Percentiles rank a stretch among this genome's conserved stretches.
These are phyloP conservation scores for Erodium maritimum DNA, from an alignment of 345 rosid species.

Conservation along the genomic window DNA sequence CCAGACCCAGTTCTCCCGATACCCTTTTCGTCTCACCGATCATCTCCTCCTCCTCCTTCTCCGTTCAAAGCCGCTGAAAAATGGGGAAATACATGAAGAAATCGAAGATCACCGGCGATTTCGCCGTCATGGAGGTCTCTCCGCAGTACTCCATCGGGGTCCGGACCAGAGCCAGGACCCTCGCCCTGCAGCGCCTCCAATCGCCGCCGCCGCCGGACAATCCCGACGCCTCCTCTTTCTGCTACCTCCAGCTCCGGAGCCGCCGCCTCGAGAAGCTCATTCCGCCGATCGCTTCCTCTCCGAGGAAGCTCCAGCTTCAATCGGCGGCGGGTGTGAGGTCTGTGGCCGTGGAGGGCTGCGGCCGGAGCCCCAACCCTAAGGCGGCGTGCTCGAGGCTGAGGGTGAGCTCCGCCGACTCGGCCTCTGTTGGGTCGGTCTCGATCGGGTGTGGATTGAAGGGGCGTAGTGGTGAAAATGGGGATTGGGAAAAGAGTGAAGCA, in stretches of 20 bases:
- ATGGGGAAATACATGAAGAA: constrained; percentile 70
- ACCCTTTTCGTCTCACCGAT: neutral
- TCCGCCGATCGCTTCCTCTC: constrained; percentile 1
- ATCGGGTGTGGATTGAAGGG: too few species aligned
- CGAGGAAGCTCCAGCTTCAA: neutral
- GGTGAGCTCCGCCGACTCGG: constrained; percentile 5
- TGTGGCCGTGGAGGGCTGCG: neutral
- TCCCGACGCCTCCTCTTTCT: constrained; percentile 29
- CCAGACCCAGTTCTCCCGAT: neutral
- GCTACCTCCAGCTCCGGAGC: constrained; percentile 84
- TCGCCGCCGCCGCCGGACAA: constrained; percentile 10
- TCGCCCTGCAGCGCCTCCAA: constrained; percentile 39
- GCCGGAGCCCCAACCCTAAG: constrained; percentile 2
- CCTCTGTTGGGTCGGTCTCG: constrained; percentile 10
- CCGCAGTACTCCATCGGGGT: constrained; percentile 21
- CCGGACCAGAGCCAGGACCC: constrained; percentile 56
- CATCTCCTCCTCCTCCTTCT: neutral
- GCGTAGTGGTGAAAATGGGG: constrained; percentile 1
- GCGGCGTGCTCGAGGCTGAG: constrained; percentile 14
- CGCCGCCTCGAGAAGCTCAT: constrained; percentile 73
- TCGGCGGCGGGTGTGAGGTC: constrained; percentile 12
- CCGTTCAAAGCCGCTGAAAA: neutral
- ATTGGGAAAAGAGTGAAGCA: constrained; percentile 8
- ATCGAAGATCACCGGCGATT: constrained; percentile 31
- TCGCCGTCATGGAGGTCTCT: constrained; percentile 26